These are phyloP conservation scores for Candida sanyaensis DNA, from an alignment of 1,139 yeast species.

Conservation along the genomic window DNA sequence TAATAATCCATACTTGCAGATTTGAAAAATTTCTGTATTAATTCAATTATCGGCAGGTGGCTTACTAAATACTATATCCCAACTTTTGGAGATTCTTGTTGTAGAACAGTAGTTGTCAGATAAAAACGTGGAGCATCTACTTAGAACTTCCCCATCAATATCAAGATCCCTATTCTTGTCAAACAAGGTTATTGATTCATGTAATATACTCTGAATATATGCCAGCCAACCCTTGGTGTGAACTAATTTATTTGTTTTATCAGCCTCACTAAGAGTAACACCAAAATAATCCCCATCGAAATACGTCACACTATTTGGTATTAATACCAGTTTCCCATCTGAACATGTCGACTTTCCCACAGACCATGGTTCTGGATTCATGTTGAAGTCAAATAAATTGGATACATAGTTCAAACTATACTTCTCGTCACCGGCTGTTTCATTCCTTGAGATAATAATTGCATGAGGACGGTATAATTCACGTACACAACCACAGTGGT, in stretches of 20 bases:
- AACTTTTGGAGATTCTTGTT: slow-evolving; percentile 4
- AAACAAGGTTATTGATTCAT: background rate
- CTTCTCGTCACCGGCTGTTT: background rate
- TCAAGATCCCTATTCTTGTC: background rate
- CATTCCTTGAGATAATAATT: slow-evolving; percentile 17
- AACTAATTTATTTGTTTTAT: slow-evolving; percentile 19
- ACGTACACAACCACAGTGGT: slow-evolving; percentile 36
- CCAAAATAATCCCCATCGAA: slow-evolving; percentile 23
- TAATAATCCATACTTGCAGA: too few relatives aligned
- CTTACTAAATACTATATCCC: background rate
- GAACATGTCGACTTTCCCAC: slow-evolving; percentile 13
- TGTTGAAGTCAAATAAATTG: slow-evolving; percentile 21
- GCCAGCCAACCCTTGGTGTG: slow-evolving; percentile 19
- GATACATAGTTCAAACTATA: slow-evolving; percentile 20
- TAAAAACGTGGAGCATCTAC: slow-evolving; percentile 16
- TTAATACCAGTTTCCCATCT: slow-evolving; percentile 22
- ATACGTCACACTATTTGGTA: slow-evolving; percentile 23
- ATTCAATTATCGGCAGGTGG: too few relatives aligned
- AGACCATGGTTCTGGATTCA: slow-evolving; percentile 22
- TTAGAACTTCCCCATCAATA: slow-evolving; percentile 14
- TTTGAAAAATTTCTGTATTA: too few relatives aligned
- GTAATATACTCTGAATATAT: slow-evolving; percentile 17
- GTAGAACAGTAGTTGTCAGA: slow-evolving; percentile 16
- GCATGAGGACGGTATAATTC: slow-evolving; percentile 23
- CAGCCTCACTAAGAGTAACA: slow-evolving; percentile 23